Conservation (phyloP, 164 flowering plant genomes). For the Saururus chinensis region DNA sequence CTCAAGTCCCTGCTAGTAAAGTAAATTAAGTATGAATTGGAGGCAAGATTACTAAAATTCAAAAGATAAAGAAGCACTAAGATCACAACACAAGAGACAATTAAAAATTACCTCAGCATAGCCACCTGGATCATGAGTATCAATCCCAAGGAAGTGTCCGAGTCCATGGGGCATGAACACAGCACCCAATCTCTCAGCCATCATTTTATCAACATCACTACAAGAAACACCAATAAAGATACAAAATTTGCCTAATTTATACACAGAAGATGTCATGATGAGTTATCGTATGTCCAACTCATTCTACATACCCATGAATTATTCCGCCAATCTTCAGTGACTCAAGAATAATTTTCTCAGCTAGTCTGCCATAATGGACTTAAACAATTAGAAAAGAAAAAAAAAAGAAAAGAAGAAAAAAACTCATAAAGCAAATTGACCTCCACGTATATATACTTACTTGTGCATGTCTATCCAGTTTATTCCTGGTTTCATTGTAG, state of each 20-base stretch:
- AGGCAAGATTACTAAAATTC: background rate
- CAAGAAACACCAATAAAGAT: background rate
- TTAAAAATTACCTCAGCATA: slow-evolving; percentile 44
- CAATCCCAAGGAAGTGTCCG: slow-evolving; percentile 88
- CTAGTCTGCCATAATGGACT: slow-evolving; percentile 43
- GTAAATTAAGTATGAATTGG: background rate
- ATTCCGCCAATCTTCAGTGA: slow-evolving; percentile 48
- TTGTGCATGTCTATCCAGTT: slow-evolving; percentile 93
- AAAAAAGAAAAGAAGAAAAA: background rate
- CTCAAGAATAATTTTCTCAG: slow-evolving; percentile 63
- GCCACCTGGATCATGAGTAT: slow-evolving; percentile 98
- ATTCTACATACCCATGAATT: slow-evolving; percentile 48
- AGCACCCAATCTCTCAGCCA: slow-evolving; percentile 73
- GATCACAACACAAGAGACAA: background rate
- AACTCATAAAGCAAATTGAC: background rate
- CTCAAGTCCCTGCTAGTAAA: slow-evolving; percentile 49
- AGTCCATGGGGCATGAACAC: slow-evolving; percentile 96
- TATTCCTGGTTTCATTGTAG: slow-evolving; percentile 79
- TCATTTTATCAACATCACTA: slow-evolving; percentile 81
- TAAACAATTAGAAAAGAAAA: background rate
- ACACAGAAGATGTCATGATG: background rate
- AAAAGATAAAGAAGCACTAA: background rate
- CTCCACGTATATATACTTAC: slow-evolving; percentile 23
- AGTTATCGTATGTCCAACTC: background rate
- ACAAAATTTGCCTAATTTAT: background rate